phyloP scores from a whole-genome alignment of 2,329 filamentous ascomycete species.

The Aspergillus chevalieri region DNA sequence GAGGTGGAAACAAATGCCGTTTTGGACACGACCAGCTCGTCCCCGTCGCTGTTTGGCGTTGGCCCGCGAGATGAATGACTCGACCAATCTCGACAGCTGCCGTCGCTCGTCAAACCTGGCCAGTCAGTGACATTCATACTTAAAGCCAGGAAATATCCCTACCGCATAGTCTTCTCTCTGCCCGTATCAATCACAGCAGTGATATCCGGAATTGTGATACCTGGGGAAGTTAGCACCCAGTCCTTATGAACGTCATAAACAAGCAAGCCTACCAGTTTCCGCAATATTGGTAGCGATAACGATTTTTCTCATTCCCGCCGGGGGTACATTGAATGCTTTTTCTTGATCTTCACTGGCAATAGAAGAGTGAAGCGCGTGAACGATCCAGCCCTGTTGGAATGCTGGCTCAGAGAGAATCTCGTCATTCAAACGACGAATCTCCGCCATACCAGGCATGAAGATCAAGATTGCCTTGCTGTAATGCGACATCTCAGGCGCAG shows the following conservation, averaged over 20 bases:
- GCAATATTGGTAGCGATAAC: constrained; percentile 97
- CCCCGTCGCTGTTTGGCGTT: constrained; percentile 94
- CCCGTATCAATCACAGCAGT: constrained; percentile 95
- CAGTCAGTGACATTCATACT: not conserved
- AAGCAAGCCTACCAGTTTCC: constrained; percentile 62
- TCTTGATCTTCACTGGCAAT: constrained; percentile 97
- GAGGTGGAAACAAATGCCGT: constrained; percentile 90
- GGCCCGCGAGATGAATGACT: constrained; percentile 90
- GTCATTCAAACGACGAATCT: constrained; percentile 84
- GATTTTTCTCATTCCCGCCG: constrained; percentile 77
- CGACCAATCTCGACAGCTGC: constrained; percentile 82
- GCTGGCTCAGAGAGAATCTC: constrained; percentile 69
- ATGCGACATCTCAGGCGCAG: constrained; percentile 55
- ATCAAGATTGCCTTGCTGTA: constrained; percentile 92
- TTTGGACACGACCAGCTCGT: constrained; percentile 88
- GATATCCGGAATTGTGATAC: constrained; percentile 93
- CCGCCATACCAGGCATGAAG: constrained; percentile 89
- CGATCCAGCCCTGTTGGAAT: constrained; percentile 71
- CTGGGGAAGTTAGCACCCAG: constrained; percentile 11
- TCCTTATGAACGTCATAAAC: not conserved
- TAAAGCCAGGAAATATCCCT: constrained; percentile 8
- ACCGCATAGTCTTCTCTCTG: constrained; percentile 89
- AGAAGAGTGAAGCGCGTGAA: constrained; percentile 87
- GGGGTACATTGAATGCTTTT: constrained; percentile 80
- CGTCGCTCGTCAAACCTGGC: constrained; percentile 78